These are phyloP conservation scores for Penicillium ochrochloron DNA, from an alignment of 495 filamentous ascomycete genomes.

Conservation along the genomic window DNA sequence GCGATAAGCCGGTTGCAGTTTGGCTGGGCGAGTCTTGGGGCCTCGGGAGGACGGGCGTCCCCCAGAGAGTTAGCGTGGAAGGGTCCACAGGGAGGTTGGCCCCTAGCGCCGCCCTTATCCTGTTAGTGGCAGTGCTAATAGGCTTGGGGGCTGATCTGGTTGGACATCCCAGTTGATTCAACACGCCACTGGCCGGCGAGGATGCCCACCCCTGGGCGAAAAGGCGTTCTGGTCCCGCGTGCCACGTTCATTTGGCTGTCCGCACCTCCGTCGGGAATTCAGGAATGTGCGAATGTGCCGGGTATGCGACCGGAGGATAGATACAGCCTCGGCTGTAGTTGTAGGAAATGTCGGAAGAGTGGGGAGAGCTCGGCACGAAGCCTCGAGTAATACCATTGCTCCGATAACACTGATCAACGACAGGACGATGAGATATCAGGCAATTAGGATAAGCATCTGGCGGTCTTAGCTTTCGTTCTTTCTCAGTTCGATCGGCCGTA, in stretches of 20 bases:
- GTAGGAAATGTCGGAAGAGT: not conserved
- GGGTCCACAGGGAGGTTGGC: not conserved
- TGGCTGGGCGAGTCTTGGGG: slow-evolving; percentile 12
- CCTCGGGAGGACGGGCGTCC: not conserved
- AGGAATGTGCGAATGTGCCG: not conserved
- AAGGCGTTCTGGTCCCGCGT: slow-evolving; percentile 2
- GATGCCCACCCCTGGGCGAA: not conserved
- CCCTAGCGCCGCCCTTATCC: slow-evolving; percentile 17
- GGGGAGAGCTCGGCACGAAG: not conserved
- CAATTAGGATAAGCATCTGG: not conserved
- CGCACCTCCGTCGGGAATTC: slow-evolving; percentile 6
- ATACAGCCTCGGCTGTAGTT: not conserved
- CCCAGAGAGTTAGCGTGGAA: slow-evolving; percentile 1
- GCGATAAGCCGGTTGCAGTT: slow-evolving; percentile 27
- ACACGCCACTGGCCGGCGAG: slow-evolving; percentile 1
- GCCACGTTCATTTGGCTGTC: slow-evolving; percentile 10
- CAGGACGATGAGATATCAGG: not conserved
- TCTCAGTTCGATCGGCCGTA: not conserved
- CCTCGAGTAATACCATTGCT: not conserved
- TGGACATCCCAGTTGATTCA: not conserved
- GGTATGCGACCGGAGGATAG: not conserved
- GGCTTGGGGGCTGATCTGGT: slow-evolving; percentile 1
- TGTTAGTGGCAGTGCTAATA: slow-evolving; percentile 12
- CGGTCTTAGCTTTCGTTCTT: not conserved
- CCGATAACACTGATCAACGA: not conserved